Evolutionary conservation across 192 early-diverging fungal species (phyloP), one percentile per base, ranked within the genome.

Genomic region (Phycomyces blakesleeanus): DNA sequence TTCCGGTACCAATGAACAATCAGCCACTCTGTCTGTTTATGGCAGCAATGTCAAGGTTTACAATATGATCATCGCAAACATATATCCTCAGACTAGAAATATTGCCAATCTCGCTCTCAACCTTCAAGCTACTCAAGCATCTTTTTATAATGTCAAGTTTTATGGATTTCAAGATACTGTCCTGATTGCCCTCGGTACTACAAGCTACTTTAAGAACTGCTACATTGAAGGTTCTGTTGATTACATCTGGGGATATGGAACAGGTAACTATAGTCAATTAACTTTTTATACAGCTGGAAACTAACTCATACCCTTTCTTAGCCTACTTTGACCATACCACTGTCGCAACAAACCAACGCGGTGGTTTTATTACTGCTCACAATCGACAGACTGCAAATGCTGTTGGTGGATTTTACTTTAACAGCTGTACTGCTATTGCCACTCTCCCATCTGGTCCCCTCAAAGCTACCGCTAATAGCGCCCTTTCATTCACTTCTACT

Each of bases 171-270:
- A 71, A 22, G 69, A 71, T 27, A 71, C 69, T 10, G 9, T 71
- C 20, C 58, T 71, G 14, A 71, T 71, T 21, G 44, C 71, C 10
- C 55, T 42, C 16, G 64, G 64, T 0, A 27, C 56, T 38, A 51
- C 57, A 1, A 24, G 47, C 18, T 71, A 66, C 40, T 71, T 71
- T 10, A 57, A 71, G 26, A 50, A 69, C 34, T 71, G 69, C 42
- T 71, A 69, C 16, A 58, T 71, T 52, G 69, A 71, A 54, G 69
- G 69, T 6, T 71, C 69, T 39, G 69, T 71, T 16, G 69, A 71
- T 49, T 71, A 57, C 44, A 71, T 71, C 22, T 71, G 69, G 69
- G 69, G 69, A 14, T 67, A 59, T 38, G 65, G 65, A 7, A 52
- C 27, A 3, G 65, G 29, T 27, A 59, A 49, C 56, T 66, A 58